Evolutionary conservation across 495 filamentous ascomycete genomes (phyloP), one percentile per base, ranked within the genome.

Genomic region (Aspergillus bertholletiae): DNA sequence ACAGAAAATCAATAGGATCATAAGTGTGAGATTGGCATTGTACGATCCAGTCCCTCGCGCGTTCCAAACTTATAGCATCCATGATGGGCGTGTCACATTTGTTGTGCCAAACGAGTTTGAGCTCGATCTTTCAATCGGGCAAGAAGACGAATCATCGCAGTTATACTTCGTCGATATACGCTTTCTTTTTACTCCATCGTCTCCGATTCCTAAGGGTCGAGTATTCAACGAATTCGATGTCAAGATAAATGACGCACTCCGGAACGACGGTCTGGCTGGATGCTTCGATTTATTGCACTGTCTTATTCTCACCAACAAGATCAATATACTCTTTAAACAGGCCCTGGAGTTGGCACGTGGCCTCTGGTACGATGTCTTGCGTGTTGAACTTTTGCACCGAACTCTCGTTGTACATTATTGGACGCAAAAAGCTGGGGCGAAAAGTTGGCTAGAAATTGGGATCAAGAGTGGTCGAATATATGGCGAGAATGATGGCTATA

Each of bases 131-230:
- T 88, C 88, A 0, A 86, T 97, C 53, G 88, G 86, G 1, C 84
- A 90, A 57, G 92, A 96, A 62, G 84, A 92, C 48, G 82, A 83
- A 13, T 72, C 79, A 26, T 87, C 84, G 8, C 93, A 92, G 64
- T 90, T 96, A 64, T 96, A 84, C 71, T 96, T 97, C 63, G 86
- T 97, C 56, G 92, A 97, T 62, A 87, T 96, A 56, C 83, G 92
- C 48, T 90, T 95, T 57, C 70, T 85, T 23, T 98, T 95, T 68
- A 76, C 73, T 15, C 94, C 94, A 7, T 79, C 82, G 3, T 71
- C 79, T 1, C 78, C 82, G 20, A 64, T 91, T 9, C 78, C 86
- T 0, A 78, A 79, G 9, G 72, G 79, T 13, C 70, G 73, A 30
- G 57, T 93, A 23, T 79, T 84, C 47, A 69, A 74, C 27, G 75